Evolutionary conservation across 495 filamentous ascomycete species (phyloP).

Genomic region (Bryoglossum gracile): DNA sequence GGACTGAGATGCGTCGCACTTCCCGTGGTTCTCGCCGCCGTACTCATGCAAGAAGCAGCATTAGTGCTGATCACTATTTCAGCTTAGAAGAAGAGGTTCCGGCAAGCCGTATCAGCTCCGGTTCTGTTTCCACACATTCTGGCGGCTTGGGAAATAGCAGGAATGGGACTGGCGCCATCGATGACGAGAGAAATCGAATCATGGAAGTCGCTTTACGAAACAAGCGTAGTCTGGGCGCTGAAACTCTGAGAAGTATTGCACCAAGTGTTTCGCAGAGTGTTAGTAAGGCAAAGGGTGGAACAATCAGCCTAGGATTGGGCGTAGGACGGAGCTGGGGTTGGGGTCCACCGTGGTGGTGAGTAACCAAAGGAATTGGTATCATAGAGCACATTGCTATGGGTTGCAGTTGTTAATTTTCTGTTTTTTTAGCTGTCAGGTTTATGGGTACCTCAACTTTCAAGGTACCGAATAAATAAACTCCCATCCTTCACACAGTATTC

Average conservation of each 20-base stretch:
- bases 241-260: constrained; percentile 37
- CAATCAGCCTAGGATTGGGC: constrained; percentile 16
- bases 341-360: constrained; percentile 20
- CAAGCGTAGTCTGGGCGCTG: constrained; percentile 34
- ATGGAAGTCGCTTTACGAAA: constrained; percentile 35
- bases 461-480: no score
- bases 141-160: constrained; percentile 14
- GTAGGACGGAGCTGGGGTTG: constrained; percentile 20
- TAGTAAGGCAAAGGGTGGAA: constrained; percentile 6
- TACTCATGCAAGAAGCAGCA: constrained; percentile 15
- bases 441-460: no score
- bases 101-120: constrained; percentile 17
- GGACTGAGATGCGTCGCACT: constrained; percentile 34
- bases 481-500: no score
- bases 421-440: no score
- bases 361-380: no score
- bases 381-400: no score
- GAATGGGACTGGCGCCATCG: constrained; percentile 1
- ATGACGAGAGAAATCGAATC: constrained; percentile 27
- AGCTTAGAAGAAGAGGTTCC: constrained; percentile 18
- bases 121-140: constrained; percentile 6
- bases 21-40: constrained; percentile 10
- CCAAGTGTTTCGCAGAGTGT: constrained; percentile 26
- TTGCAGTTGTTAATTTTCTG: no score
- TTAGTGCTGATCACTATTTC: constrained; percentile 23